These are phyloP conservation scores for Vanderwaltozyma verrucispora DNA, from an alignment of 805 yeast genomes.

Conservation along the genomic window DNA sequence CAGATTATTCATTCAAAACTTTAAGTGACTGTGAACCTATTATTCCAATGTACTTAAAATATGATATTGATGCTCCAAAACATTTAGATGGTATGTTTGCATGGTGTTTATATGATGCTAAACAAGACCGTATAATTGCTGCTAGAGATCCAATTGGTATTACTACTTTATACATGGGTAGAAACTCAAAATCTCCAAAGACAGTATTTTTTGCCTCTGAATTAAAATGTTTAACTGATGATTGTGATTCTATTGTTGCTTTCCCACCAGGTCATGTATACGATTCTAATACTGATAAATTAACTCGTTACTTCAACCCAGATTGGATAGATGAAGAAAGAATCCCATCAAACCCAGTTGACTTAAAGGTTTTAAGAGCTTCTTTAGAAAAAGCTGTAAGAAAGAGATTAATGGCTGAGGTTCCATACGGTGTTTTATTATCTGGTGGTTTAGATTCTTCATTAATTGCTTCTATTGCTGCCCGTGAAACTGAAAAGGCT, in stretches of 20 bases:
- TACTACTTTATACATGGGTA: slow-evolving; percentile 93
- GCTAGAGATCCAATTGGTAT: slow-evolving; percentile 99
- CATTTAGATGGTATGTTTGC: slow-evolving; percentile 97
- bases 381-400: slow-evolving; percentile 89
- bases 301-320: slow-evolving; percentile 85
- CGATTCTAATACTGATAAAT: slow-evolving; percentile 79
- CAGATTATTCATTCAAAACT: slow-evolving; percentile 70
- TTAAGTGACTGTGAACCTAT: slow-evolving; percentile 96
- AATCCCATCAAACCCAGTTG: slow-evolving; percentile 70
- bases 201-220: slow-evolving; percentile 89
- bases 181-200: slow-evolving; percentile 52
- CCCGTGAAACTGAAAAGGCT: slow-evolving; percentile 80
- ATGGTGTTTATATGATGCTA: slow-evolving; percentile 78
- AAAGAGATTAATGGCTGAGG: slow-evolving; percentile 99
- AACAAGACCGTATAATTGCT: slow-evolving; percentile 80
- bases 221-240: slow-evolving; percentile 85
- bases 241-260: slow-evolving; percentile 84
- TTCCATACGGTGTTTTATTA: slow-evolving; percentile 93
- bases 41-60: slow-evolving; percentile 82
- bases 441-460: slow-evolving; percentile 98
- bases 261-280: slow-evolving; percentile 99
- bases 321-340: slow-evolving; percentile 83
- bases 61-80: slow-evolving; percentile 85
- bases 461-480: slow-evolving; percentile 92
- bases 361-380: slow-evolving; percentile 61